A percentile compares a stretch with the other conserved stretches of the same genome.
Conservation (phyloP, 2,329 filamentous ascomycete species). For the Ophiostoma australiae region DNA sequence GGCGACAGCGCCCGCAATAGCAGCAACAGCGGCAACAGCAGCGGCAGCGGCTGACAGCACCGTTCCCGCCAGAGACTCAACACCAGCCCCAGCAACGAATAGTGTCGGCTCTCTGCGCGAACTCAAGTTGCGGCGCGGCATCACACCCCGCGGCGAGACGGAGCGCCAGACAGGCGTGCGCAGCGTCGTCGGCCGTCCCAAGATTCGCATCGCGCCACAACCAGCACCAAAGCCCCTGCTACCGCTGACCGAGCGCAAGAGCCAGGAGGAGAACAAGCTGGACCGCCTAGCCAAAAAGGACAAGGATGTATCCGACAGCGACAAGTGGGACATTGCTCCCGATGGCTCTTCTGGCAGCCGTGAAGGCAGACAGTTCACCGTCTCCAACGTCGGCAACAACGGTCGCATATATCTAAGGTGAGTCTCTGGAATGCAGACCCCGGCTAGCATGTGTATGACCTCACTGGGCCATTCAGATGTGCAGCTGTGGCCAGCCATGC, state of each 20-base stretch:
- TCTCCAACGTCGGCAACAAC: constrained; percentile 77
- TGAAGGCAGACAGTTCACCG: constrained; percentile 68
- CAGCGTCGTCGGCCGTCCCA: constrained; percentile 29
- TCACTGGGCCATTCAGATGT: neutral
- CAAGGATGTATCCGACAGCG: constrained; percentile 53
- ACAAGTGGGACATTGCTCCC: constrained; percentile 52
- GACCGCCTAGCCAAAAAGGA: constrained; percentile 45
- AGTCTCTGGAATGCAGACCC: neutral
- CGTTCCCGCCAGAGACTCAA: neutral
- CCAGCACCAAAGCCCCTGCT: constrained; percentile 39
- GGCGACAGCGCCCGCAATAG: neutral
- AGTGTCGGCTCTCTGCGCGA: constrained; percentile 24
- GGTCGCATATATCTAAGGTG: constrained; percentile 79
- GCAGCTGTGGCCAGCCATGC: constrained; percentile 2
- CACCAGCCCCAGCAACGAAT: neutral
- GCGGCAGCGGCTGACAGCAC: neutral
- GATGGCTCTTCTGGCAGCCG: constrained; percentile 58
- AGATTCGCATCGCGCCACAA: constrained; percentile 30
- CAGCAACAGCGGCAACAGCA: neutral
- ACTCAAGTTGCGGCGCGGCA: constrained; percentile 22
- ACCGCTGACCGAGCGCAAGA: constrained; percentile 45
- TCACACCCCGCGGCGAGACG: constrained; percentile 8
- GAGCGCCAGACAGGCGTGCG: constrained; percentile 24
- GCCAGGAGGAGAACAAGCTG: constrained; percentile 39
- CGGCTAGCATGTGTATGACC: neutral